These are phyloP conservation scores for Raffaelea deltoideospora DNA, from an alignment of 2,329 filamentous ascomycete species.

Conservation along the genomic window DNA sequence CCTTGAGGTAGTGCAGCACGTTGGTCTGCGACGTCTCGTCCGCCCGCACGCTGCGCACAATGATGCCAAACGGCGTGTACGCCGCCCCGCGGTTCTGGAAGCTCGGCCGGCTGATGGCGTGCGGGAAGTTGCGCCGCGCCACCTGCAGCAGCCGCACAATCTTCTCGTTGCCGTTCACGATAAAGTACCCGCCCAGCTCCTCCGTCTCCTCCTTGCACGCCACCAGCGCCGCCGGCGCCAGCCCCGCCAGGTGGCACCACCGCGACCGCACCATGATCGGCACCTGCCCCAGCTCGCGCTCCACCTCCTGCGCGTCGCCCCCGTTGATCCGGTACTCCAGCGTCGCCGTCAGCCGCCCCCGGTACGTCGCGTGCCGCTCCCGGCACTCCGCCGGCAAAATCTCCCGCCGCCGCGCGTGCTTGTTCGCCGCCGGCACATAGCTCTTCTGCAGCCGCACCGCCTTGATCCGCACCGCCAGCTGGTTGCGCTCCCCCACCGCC, in stretches of 20 bases:
- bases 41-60: constrained; percentile 82
- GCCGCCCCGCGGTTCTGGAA: constrained; percentile 75
- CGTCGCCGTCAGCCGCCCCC: constrained; percentile 68
- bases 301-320: constrained; percentile 67
- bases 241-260: constrained; percentile 75
- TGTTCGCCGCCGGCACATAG: constrained; percentile 65
- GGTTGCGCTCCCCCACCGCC: constrained; percentile 49
- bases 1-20: constrained; percentile 85
- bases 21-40: constrained; percentile 98
- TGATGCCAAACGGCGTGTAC: constrained; percentile 82
- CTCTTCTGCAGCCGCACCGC: constrained; percentile 74
- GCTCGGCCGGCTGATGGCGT: constrained; percentile 83
- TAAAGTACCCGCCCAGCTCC: constrained; percentile 90
- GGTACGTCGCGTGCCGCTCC: constrained; percentile 83
- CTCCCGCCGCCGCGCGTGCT: constrained; percentile 67
- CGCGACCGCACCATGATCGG: constrained; percentile 94
- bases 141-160: constrained; percentile 85
- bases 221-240: constrained; percentile 70
- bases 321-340: constrained; percentile 80
- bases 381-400: constrained; percentile 86
- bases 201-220: constrained; percentile 87
- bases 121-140: constrained; percentile 82
- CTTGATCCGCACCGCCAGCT: constrained; percentile 61
- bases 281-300: constrained; percentile 73
- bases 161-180: constrained; percentile 96